These are phyloP conservation scores for Aureobasidium sp. DNA, from an alignment of 2,329 filamentous ascomycete species.

Conservation along the genomic window DNA sequence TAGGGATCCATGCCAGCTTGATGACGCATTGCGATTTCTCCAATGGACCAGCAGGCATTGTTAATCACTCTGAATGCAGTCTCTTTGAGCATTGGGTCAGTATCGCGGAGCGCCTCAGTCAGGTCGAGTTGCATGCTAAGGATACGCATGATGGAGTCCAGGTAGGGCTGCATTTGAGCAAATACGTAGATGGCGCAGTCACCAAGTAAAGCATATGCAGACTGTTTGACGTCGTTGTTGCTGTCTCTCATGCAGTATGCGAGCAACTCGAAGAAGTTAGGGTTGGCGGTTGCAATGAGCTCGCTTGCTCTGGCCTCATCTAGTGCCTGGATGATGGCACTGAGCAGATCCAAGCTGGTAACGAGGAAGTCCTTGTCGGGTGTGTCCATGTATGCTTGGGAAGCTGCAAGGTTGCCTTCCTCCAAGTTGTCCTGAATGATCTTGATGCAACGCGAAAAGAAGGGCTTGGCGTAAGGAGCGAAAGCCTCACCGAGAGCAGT, in stretches of 20 bases:
- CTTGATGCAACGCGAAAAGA: slow-evolving; percentile 80
- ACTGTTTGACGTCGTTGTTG: slow-evolving; percentile 89
- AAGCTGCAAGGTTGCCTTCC: slow-evolving; percentile 63
- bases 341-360: slow-evolving; percentile 87
- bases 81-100: slow-evolving; percentile 42
- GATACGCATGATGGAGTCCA: slow-evolving; percentile 67
- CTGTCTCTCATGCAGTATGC: slow-evolving; percentile 87
- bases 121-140: slow-evolving; percentile 78
- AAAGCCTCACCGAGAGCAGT: slow-evolving; percentile 77
- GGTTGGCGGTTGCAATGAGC: slow-evolving; percentile 66
- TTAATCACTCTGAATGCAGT: slow-evolving; percentile 88
- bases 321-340: slow-evolving; percentile 86
- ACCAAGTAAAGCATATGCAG: slow-evolving; percentile 86
- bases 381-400: slow-evolving; percentile 56
- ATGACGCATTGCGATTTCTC: slow-evolving; percentile 80
- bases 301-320: slow-evolving; percentile 64
- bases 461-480: slow-evolving; percentile 72
- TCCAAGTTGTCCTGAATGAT: slow-evolving; percentile 90
- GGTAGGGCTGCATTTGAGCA: slow-evolving; percentile 63
- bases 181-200: slow-evolving; percentile 94
- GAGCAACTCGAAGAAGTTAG: slow-evolving; percentile 82
- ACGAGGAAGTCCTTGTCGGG: slow-evolving; percentile 97
- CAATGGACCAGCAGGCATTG: slow-evolving; percentile 95
- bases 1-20: slow-evolving; percentile 66
- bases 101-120: slow-evolving; percentile 65